Base-by-base conservation (phyloP, 805 yeast species). In the Jamesozyma spencerorum region DNA sequence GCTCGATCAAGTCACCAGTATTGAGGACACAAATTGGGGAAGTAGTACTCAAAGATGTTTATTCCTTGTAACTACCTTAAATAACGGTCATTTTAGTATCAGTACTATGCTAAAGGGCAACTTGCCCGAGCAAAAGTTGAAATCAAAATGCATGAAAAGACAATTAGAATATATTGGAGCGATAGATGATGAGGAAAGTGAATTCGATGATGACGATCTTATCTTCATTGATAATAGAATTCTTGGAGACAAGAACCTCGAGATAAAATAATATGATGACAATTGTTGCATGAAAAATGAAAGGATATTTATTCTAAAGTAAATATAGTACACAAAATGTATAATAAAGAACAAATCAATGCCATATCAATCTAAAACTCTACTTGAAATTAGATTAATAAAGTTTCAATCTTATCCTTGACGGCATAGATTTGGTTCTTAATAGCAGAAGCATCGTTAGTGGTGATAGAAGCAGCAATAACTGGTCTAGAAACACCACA, bases 401-500 rank as follows among this genome's bases (percentile, higher is more conserved):
- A 78, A 57, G 96, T 85, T 75, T 92, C 99, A 69, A 92, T 90
- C 84, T 90, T 88, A 75, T 92, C 97, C 85, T 92, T 92, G 70
- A 90, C 87, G 64, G 85, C 85, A 71, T 84, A 87, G 72, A 92
- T 85, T 77, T 90, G 97, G 77, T 74, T 85, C 78, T 87, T 87
- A 74, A 92, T 85, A 61, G 95, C 84, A 57, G 97, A 87, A 60
- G 96, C 95, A 64, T 92, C 99, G 72, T 92, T 92, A 54, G 97
- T 79, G 65, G 99, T 92, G 64, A 92, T 92, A 49, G 95, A 83
- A 50, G 97, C 97, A 63, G 98, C 95, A 65, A 92, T 90, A 46
- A 92, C 99, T 53, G 97, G 97, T 78, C 99, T 85, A 43, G 97
- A 86, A 49, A 92, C 98, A 73, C 99, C 99, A 74, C 98, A 92